Base-by-base conservation (phyloP, 1,139 yeast genomes). In the Magnusiomyces paraingens region DNA sequence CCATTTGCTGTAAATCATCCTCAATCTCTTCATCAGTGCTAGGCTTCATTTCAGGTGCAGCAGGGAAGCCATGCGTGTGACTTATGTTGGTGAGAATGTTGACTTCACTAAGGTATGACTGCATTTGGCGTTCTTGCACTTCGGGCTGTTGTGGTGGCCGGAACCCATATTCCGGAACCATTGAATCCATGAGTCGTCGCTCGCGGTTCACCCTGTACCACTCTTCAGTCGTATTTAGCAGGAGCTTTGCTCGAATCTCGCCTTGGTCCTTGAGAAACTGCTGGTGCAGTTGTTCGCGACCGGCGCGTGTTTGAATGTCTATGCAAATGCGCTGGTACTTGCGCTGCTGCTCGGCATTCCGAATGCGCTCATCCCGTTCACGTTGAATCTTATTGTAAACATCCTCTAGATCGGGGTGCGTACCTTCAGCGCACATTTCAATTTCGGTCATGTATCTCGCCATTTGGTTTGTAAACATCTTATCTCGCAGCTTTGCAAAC, bases 161-260 rank as follows among this genome's bases (percentile, higher is more conserved):
- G 61, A 63, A 73, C 6, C 74, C 67, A 56, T 59, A 70, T 50
- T 78, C 79, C 0, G 83, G 81, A 3, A 76, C 90, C 49, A 84
- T 68, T 61, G 83, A 81, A 67, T 91, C 98, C 81, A 90, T 78
- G 53, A 83, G 83, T 60, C 95, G 79, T 61, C 98, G 77, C 68
- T 93, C 99, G 63, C 85, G 82, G 69, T 91, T 91, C 64, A 91
- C 86, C 61, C 86, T 85, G 71, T 93, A 93, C 98, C 99, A 93
- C 61, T 82, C 78, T 50, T 87, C 81, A 1, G 98, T 91, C 3
- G 96, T 87, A 18, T 81, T 78, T 55, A 81, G 77, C 52, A 93
- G 77, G 74, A 89, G 75, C 40, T 76, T 74, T 55, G 79, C 78
- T 59, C 91, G 85, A 50, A 79, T 70, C 65, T 90, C 95, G 64